Conservation (phyloP, 495 filamentous ascomycete species). For the Neurospora africana region DNA sequence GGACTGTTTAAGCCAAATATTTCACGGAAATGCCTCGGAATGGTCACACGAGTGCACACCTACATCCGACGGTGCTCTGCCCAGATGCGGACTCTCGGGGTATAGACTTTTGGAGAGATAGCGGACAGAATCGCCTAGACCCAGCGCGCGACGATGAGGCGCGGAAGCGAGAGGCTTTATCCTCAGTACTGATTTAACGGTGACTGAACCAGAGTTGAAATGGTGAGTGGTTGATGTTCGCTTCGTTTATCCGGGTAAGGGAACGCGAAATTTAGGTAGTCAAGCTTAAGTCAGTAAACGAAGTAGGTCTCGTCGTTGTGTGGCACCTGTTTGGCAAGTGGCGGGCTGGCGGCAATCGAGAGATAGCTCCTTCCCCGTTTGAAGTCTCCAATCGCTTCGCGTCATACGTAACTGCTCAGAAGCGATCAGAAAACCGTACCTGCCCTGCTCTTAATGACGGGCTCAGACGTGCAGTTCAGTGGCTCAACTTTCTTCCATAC, state of each 20-base stretch:
- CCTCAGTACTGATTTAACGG: neutral
- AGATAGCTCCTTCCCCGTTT: neutral
- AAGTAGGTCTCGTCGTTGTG: neutral
- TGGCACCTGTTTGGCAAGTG: neutral
- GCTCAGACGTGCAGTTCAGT: neutral
- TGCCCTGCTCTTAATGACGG: neutral
- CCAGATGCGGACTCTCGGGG: neutral
- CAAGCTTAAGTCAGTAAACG: too few relatives aligned
- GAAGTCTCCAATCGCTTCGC: neutral
- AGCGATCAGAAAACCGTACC: neutral
- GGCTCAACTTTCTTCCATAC: neutral
- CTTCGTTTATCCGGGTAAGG: too few relatives aligned
- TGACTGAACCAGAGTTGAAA: neutral
- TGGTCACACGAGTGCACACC: neutral
- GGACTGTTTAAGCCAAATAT: neutral
- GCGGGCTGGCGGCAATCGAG: neutral
- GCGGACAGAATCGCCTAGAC: neutral
- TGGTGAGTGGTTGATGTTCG: neutral
- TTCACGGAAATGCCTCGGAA: neutral
- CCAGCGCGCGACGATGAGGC: neutral
- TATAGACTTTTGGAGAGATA: neutral
- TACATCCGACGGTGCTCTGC: too few relatives aligned
- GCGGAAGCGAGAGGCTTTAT: neutral
- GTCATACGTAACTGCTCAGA: neutral
- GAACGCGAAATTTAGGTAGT: too few relatives aligned